Evolutionary conservation across 495 filamentous ascomycete species (phyloP), one percentile per base, ranked within the genome.

Genomic region (Saxispiralis lemnorum): DNA sequence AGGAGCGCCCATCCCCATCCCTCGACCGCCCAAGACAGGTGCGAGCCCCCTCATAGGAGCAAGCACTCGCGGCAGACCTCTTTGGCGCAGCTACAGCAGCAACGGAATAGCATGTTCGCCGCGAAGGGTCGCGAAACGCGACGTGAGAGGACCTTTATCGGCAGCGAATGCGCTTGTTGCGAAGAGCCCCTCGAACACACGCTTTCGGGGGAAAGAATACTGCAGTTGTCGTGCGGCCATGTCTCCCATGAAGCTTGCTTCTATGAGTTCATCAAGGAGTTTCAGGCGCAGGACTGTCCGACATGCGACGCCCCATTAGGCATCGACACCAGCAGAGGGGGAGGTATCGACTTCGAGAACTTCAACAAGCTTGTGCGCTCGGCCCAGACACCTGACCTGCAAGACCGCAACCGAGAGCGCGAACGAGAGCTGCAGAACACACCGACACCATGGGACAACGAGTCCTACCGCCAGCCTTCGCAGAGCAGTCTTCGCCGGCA

Each of bases 181-280:
- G 89, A 99, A 56, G 89, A 99, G 58, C 92, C 88, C 7, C 63
- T 99, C 49, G 89, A 99, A 57, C 89, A 99, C 56, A 99, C 86
- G 11, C 68, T 99, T 33, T 82, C 85, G 12, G 92, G 92, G 39
- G 89, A 99, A 63, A 76, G 85, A 45, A 83, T 99, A 41, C 69
- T 99, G 42, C 92, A 96, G 57, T 88, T 99, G 55, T 93, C 89
- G 19, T 99, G 89, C 61, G 70, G 76, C 10, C 89, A 99, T 59
- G 92, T 99, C 30, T 83, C 88, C 13, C 89, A 99, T 56, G 89
- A 96, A 59, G 92, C 92, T 15, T 99, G 89, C 63, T 99, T 99
- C 60, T 99, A 96, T 62, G 92, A 99, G 63, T 95, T 86, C 56
- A 89, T 99, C 52, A 81, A 84, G 47, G 88, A 93, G 59, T 82